Evolutionary conservation across 306 rosid species (phyloP), one percentile per base, ranked within the genome.

Genomic region (Castanospermum australe): DNA sequence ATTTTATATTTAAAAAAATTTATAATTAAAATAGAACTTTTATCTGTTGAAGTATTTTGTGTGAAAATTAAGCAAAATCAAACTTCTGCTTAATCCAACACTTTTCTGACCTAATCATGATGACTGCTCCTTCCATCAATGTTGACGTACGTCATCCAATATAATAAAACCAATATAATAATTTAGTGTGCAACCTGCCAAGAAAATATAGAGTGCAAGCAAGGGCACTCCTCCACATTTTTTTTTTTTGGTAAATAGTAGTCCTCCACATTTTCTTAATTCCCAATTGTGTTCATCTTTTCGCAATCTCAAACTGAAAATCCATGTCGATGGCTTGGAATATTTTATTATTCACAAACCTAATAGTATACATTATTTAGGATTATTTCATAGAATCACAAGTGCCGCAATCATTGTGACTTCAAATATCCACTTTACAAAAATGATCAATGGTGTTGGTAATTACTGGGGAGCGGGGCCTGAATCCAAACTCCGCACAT

Each of bases 401-500:
- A 74, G n/a, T 5, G 36, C 17, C 54, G 5, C 14, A 38, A 77
- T 3, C 55, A 44, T 52, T 65, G 4, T 57, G 74, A 38, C 73
- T 50, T 50, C 8, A 3, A 4, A 22, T 9, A 3, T 24, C 11
- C 54, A 77, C n/a, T n/a, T 50, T 15, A 51, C 65, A 45, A 64
- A 45, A 42, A 41, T 67, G 61, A 67, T 67, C 28, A 56, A 78
- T 69, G 38, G 30, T 39, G 82, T 41, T 78, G 47, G 15, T 32
- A 50, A 44, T 25, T 60, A 59, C 21, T 24, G 0, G 77, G 22
- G 18, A 44, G 47, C n/a, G 77, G 22, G 18, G 24, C 35, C n/a
- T 68, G 21, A 77, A 77, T 77, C 67, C 75, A 54, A 77, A 67
- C 47, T 51, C 75, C 59, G 59, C 75, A 39, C 36, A 44, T 78